Evolutionary conservation across 2,329 filamentous ascomycete genomes (phyloP).

Genomic region (Diaporthe amygdali): DNA sequence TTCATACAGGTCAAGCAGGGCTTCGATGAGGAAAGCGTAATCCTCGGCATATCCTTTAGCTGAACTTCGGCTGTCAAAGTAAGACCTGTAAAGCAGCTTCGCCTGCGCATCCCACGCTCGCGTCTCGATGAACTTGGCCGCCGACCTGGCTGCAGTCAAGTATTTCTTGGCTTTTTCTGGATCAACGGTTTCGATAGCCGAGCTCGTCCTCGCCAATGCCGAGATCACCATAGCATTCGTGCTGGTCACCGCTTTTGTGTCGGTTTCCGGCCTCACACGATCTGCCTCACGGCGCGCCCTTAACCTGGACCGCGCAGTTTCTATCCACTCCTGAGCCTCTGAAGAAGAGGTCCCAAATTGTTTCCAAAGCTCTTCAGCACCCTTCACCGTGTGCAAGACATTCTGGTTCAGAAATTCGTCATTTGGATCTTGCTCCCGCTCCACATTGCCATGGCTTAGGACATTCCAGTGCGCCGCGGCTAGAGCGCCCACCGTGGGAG

Average conservation of each 20-base stretch:
- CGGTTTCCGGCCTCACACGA: slow-evolving; percentile 76
- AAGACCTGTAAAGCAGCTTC: slow-evolving; percentile 75
- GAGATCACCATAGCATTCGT: slow-evolving; percentile 92
- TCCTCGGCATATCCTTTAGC: slow-evolving; percentile 87
- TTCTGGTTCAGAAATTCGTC: slow-evolving; percentile 97
- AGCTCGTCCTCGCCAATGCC: slow-evolving; percentile 77
- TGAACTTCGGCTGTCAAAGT: slow-evolving; percentile 67
- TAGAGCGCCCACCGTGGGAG: slow-evolving; percentile 67
- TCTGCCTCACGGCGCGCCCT: slow-evolving; percentile 74
- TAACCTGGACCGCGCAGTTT: slow-evolving; percentile 70
- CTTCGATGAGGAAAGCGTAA: slow-evolving; percentile 87
- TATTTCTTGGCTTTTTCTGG: slow-evolving; percentile 64
- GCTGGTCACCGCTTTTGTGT: slow-evolving; percentile 85
- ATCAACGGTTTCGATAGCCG: slow-evolving; percentile 67
- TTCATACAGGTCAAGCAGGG: slow-evolving; percentile 84
- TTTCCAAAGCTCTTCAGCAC: slow-evolving; percentile 70
- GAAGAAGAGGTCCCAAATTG: slow-evolving; percentile 76
- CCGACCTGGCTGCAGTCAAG: slow-evolving; percentile 67
- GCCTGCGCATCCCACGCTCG: slow-evolving; percentile 72
- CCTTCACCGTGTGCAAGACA: slow-evolving; percentile 75
- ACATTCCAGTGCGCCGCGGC: slow-evolving; percentile 87
- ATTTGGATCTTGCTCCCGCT: slow-evolving; percentile 80
- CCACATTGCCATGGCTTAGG: slow-evolving; percentile 83
- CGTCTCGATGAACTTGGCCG: slow-evolving; percentile 73
- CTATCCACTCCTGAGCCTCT: slow-evolving; percentile 72